These are phyloP conservation scores for Taphrina communis DNA, from an alignment of 1,139 yeast species.

Conservation along the genomic window DNA sequence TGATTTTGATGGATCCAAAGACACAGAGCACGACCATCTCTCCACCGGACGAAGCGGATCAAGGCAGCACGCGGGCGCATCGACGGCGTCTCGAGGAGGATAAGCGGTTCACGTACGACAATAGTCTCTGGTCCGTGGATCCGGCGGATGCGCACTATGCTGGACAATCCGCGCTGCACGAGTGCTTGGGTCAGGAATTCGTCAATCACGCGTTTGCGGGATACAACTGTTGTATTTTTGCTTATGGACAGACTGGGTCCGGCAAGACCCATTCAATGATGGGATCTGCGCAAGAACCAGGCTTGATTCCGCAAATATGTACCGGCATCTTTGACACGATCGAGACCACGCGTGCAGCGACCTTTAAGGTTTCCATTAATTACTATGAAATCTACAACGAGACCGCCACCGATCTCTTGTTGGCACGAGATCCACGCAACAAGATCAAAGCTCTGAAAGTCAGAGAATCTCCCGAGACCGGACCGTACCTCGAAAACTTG, in stretches of 20 bases:
- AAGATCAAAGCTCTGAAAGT: slow-evolving; percentile 58
- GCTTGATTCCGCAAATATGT: slow-evolving; percentile 67
- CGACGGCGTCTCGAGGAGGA: slow-evolving; percentile 47
- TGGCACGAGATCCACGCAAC: slow-evolving; percentile 44
- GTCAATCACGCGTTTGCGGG: slow-evolving; percentile 72
- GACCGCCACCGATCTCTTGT: slow-evolving; percentile 64
- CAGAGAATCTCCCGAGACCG: slow-evolving; percentile 62
- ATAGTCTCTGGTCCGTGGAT: slow-evolving; percentile 65
- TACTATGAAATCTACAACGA: slow-evolving; percentile 78
- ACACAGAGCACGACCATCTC: slow-evolving; percentile 32
- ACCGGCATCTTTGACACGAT: slow-evolving; percentile 61
- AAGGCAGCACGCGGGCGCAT: slow-evolving; percentile 21
- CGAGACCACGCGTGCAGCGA: slow-evolving; percentile 49
- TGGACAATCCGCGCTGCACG: slow-evolving; percentile 61
- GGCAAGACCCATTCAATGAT: slow-evolving; percentile 88
- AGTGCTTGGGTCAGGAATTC: slow-evolving; percentile 62
- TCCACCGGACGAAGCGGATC: slow-evolving; percentile 41
- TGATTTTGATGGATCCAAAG: slow-evolving; percentile 47
- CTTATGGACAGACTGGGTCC: slow-evolving; percentile 88
- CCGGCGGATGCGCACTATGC: slow-evolving; percentile 53
- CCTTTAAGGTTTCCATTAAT: slow-evolving; percentile 62
- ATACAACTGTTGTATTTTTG: slow-evolving; percentile 80
- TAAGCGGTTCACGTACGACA: slow-evolving; percentile 61
- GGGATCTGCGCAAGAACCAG: slow-evolving; percentile 54
- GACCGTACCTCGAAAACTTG: slow-evolving; percentile 66